Evolutionary conservation across 2,329 filamentous ascomycete genomes (phyloP).

Genomic region (Penicillium janthinellum): DNA sequence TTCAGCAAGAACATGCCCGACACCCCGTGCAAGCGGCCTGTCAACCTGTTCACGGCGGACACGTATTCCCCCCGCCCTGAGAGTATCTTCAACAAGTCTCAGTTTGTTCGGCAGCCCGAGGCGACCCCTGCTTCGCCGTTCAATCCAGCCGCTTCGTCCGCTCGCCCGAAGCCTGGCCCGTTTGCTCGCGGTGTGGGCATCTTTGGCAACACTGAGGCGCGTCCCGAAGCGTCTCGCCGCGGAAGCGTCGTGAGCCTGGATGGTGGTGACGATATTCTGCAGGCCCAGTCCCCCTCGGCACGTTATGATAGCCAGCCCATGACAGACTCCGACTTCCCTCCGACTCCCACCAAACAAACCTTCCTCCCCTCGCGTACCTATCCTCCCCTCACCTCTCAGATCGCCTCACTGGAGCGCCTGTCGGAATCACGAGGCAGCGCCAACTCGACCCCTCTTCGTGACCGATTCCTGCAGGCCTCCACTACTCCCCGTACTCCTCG

Average conservation of each 20-base stretch:
- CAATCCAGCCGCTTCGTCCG: slow-evolving; percentile 58
- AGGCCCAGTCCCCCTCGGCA: slow-evolving; percentile 59
- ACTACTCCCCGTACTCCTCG: slow-evolving; percentile 74
- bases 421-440: slow-evolving; percentile 33
- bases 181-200: slow-evolving; percentile 67
- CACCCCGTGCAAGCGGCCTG: slow-evolving; percentile 90
- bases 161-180: slow-evolving; percentile 65
- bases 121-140: slow-evolving; percentile 81
- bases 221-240: slow-evolving; percentile 53
- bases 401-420: slow-evolving; percentile 38
- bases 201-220: slow-evolving; percentile 60
- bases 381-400: slow-evolving; percentile 36
- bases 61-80: slow-evolving; percentile 54
- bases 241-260: slow-evolving; percentile 81
- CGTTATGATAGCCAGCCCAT: slow-evolving; percentile 59
- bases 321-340: slow-evolving; percentile 75
- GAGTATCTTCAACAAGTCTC: slow-evolving; percentile 62
- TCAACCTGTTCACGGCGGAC: slow-evolving; percentile 68
- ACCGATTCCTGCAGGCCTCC: slow-evolving; percentile 53
- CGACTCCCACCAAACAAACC: slow-evolving; percentile 79
- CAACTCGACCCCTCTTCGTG: slow-evolving; percentile 60
- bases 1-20: slow-evolving; percentile 77
- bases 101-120: slow-evolving; percentile 71
- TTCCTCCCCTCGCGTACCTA: slow-evolving; percentile 42
- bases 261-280: slow-evolving; percentile 70